Evolutionary conservation across 1,284 basidiomycete species (phyloP), one percentile per base, ranked within the genome.

Genomic region (Rhodotorula sp.): DNA sequence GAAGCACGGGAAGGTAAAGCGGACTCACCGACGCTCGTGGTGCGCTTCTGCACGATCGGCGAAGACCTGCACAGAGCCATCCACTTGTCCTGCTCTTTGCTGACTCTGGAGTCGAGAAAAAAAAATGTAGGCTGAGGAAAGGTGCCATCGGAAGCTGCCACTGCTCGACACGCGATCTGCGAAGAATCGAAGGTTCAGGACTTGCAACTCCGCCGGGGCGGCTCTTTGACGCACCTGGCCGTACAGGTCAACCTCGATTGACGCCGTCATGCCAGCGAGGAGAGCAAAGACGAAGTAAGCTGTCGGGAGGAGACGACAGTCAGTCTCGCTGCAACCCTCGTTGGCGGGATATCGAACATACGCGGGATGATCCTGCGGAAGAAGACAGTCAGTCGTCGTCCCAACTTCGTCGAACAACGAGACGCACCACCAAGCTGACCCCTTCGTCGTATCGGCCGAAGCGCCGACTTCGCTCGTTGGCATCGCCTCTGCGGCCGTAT

Each of bases 271-370:
- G 4, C 64, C 68, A 0, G 10, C 47, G 13, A 69, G 48, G 18
- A 69, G 47, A 0, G 64, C 31, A 30, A 66, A 69, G 26, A 66
- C 16, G 44, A 69, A 66, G 22, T 53, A 56, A 5, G 64, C 64
- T 66, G 59, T 7, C 30, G 18, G 10, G 22, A n/a, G 28, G 30
- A 8, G 24, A n/a, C 8, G 4, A 44, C 13, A 24, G 57, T 47
- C 28, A 58, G 26, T 22, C n/a, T 50, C 26, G 52, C 8, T 4
- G 15, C 30, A 28, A 26, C 53, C 15, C 10, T 18, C 7, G 16
- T 2, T 4, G 10, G 4, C 26, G 22, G 10, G 20, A 28, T 1
- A 4, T 24, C 18, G 24, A 31, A 9, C 61, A 9, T 13, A 62
- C 61, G 44, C 16, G 31, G 28, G 15, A 62, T 26, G 46, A 62